A percentile compares a stretch with the other conserved stretches of the same genome.
These are phyloP conservation scores for Flaveria bidentis DNA, from an alignment of 129 eudicot genomes.

Conservation along the genomic window DNA sequence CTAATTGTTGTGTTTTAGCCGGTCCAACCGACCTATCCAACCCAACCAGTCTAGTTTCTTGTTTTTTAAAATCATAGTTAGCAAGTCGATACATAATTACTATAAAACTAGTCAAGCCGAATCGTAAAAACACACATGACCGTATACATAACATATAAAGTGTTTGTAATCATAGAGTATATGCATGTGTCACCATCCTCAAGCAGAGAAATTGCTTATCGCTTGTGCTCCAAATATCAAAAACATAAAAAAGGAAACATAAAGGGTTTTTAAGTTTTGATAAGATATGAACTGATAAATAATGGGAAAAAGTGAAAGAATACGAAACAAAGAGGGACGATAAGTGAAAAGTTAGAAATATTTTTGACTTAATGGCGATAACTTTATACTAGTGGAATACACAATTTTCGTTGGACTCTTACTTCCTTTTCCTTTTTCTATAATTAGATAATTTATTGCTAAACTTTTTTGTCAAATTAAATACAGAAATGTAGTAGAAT, in stretches of 20 bases:
- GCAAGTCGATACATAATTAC: too few relatives aligned
- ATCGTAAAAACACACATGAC: too few relatives aligned
- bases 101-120: too few relatives aligned
- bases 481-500: too few relatives aligned
- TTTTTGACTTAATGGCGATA: slow-evolving; percentile 20
- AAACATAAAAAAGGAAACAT: slow-evolving; percentile 23
- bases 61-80: too few relatives aligned
- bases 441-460: not conserved
- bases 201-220: slow-evolving; percentile 28
- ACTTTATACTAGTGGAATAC: slow-evolving; percentile 26
- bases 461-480: too few relatives aligned
- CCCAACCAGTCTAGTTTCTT: too few relatives aligned
- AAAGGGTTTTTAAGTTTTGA: not conserved
- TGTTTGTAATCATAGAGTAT: slow-evolving; percentile 14
- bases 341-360: slow-evolving; percentile 17
- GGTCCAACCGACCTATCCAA: too few relatives aligned
- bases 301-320: slow-evolving; percentile 28
- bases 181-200: slow-evolving; percentile 29
- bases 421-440: not conserved
- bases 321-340: slow-evolving; percentile 21
- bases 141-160: not conserved
- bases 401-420: slow-evolving; percentile 11
- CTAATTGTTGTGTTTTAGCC: too few relatives aligned
- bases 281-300: slow-evolving; percentile 20
- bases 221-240: slow-evolving; percentile 10